These are phyloP conservation scores for Tetraselmis striata DNA, from an alignment of 139 green algal species.

Conservation along the genomic window DNA sequence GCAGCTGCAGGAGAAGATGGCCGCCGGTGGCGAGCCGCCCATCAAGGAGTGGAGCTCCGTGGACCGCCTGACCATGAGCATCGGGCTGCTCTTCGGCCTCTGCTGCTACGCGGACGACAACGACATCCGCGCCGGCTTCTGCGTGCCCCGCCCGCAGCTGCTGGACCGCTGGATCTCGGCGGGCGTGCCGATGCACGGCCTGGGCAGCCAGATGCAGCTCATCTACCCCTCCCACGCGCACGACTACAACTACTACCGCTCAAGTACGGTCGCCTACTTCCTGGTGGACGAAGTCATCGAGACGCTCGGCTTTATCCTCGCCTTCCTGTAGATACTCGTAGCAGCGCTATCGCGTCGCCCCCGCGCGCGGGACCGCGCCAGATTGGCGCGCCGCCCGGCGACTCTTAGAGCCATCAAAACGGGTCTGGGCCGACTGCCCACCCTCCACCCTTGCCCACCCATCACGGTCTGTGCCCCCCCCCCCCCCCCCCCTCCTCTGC, in stretches of 20 bases:
- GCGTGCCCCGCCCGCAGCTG: slow-evolving; percentile 57
- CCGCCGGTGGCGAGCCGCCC: neutral
- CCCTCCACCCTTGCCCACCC: slow-evolving; percentile 1
- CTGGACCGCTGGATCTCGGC: slow-evolving; percentile 48
- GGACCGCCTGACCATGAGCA: slow-evolving; percentile 62
- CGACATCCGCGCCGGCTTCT: slow-evolving; percentile 50
- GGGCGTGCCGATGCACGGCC: slow-evolving; percentile 51
- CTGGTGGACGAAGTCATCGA: slow-evolving; percentile 52
- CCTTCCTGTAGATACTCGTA: slow-evolving; percentile 33
- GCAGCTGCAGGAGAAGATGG: neutral
- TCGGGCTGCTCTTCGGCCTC: slow-evolving; percentile 59
- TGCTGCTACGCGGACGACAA: slow-evolving; percentile 47
- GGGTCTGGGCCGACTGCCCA: no score
- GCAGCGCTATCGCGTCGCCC: no score
- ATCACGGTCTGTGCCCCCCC: no score
- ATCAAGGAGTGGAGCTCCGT: slow-evolving; percentile 44
- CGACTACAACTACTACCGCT: slow-evolving; percentile 65
- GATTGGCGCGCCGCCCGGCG: no score
- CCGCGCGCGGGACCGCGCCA: no score
- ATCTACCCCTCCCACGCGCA: slow-evolving; percentile 58
- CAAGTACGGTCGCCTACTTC: slow-evolving; percentile 56
- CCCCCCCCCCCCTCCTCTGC: no score
- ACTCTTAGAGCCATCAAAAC: no score
- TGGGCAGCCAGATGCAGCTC: slow-evolving; percentile 38
- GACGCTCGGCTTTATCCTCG: slow-evolving; percentile 40